Evolutionary conservation across 2,329 filamentous ascomycete species (phyloP), one percentile per base, ranked within the genome.

Genomic region (Aspergillus cejpii): DNA sequence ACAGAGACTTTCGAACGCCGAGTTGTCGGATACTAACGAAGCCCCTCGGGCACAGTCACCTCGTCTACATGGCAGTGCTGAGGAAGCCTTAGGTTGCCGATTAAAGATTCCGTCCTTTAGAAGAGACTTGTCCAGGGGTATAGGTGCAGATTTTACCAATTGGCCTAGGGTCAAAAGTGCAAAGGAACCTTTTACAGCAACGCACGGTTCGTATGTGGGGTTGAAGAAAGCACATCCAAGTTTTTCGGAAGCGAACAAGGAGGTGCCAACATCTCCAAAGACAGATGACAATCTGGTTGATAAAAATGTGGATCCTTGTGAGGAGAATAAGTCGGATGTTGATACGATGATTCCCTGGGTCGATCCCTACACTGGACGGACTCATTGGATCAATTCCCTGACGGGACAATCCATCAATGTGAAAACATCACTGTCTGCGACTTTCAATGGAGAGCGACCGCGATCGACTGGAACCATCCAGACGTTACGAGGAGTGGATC

Each of bases 341-440:
- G 56, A 60, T 38, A 40, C 24, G 39, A 58, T 59, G 28, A 53
- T 65, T 17, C 43, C 55, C 7, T 88, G 84, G 84, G 71, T 68
- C 1, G 78, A 88, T 53, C 81, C 83, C 0, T 56, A 65, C 6
- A 85, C 79, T 1, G 44, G 73, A 34, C 42, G 57, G 36, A 55
- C 49, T 7, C 55, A 66, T 20, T 45, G 58, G 33, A 55, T 67
- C 24, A 66, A 65, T 44, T 55, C 58, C 23, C 58, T 61, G 12
- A 68, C 62, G 6, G 65, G 68, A 5, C 62, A 66, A 37, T 66
- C 60, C 5, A 51, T 54, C 12, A 49, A 49, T 11, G 29, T 31
- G 7, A 38, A 38, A 34, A 41, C 53, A 39, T 47, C 47, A 10
- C 43, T 27, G 7, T 44, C 48, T 34, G 36, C 19, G n/a, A 44